Base-by-base conservation (phyloP, 169 alveolate genomes). In the Cryptosporidium sp. region DNA sequence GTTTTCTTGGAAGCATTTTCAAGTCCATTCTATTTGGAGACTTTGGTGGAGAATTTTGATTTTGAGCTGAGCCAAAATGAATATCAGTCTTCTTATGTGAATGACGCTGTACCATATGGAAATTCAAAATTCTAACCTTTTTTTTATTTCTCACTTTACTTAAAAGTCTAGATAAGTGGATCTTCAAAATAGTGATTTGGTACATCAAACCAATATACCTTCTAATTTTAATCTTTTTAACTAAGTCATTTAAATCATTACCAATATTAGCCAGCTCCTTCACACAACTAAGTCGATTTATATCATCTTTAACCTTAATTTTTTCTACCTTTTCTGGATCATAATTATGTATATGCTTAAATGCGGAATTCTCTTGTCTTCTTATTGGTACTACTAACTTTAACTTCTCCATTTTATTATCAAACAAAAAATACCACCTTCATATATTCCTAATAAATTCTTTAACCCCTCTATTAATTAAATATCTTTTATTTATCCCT, bases 181-280 rank as follows among this genome's bases (percentile, higher is more conserved):
- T 42, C 53, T 73, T 73, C 21, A 73, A 33, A 31, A 73, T 33
- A 3, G 72, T 18, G n/a, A 73, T 37, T n/a, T 39, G 70, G 23
- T 53, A 73, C 1, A 73, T 35, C 45, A 73, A 39, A 29, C 51
- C 62, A 56, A 73, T 58, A 10, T 33, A 35, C 37, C 29, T 73
- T 12, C 70, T 21, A 26, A 44, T 9, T 23, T 73, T 73, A n/a
- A 73, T 33, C 56, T 42, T 73, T 6, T 26, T 73, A 10, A 73
- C 86, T n/a, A 73, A 33, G 12, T 53, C 3, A 4, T 53, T 53
- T 23, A 73, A 42, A 4, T 73, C 60, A 29, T 35, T 56, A 4
- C 58, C 86, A 53, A 73, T 73, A 23, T 18, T 73, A 35, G 2
- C n/a, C 9, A 73, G 60, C 53, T 73, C 86, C 23, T 65, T 56